Evolutionary conservation across 2,329 filamentous ascomycete species (phyloP).

Genomic region (Penicillium sp.): DNA sequence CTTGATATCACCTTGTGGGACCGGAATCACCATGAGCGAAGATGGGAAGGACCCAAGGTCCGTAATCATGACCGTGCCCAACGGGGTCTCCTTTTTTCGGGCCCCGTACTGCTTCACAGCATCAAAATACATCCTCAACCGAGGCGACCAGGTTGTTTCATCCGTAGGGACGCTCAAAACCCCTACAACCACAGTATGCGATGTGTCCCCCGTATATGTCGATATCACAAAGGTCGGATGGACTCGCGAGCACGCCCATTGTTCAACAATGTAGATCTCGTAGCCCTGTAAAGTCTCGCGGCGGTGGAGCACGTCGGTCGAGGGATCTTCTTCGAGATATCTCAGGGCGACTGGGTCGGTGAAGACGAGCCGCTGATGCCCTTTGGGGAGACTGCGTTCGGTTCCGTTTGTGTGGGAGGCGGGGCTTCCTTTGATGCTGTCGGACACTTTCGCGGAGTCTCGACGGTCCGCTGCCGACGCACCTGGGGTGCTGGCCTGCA

Average conservation of each 20-base stretch:
- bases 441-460: slow-evolving; percentile 28
- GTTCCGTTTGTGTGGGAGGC: slow-evolving; percentile 17
- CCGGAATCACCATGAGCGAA: slow-evolving; percentile 82
- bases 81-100: slow-evolving; percentile 71
- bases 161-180: slow-evolving; percentile 80
- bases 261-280: slow-evolving; percentile 90
- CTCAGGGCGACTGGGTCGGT: slow-evolving; percentile 64
- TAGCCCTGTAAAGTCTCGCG: slow-evolving; percentile 72
- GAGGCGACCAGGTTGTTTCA: slow-evolving; percentile 73
- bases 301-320: slow-evolving; percentile 70
- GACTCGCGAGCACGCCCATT: slow-evolving; percentile 91
- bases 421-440: slow-evolving; percentile 21
- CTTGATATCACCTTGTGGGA: slow-evolving; percentile 80
- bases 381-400: slow-evolving; percentile 23
- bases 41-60: slow-evolving; percentile 91
- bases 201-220: slow-evolving; percentile 84
- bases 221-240: slow-evolving; percentile 90
- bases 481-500: slow-evolving; percentile 24
- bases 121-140: slow-evolving; percentile 78
- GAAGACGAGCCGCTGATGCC: slow-evolving; percentile 60
- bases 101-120: slow-evolving; percentile 83
- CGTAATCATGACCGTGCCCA: slow-evolving; percentile 88
- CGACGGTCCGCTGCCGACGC: slow-evolving; percentile 25
- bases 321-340: slow-evolving; percentile 82
- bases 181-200: slow-evolving; percentile 72